Evolutionary conservation across 2,329 filamentous ascomycete genomes (phyloP), one percentile per base, ranked within the genome.

Genomic region (Xylariaceae sp.): DNA sequence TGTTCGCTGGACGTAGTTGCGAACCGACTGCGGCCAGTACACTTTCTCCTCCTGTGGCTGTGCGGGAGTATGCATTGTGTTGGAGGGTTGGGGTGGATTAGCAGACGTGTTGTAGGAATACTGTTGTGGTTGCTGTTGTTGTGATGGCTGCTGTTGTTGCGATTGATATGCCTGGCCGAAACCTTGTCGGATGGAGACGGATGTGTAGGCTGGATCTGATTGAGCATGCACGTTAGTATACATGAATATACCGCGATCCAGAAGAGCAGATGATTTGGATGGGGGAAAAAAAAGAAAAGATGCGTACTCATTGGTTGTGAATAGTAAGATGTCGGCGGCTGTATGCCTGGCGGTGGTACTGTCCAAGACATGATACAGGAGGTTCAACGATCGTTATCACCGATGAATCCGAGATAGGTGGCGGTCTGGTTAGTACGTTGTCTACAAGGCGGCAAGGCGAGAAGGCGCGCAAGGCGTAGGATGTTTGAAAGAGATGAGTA

Each of bases 1-100:
- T 30, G 91, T 91, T 67, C 91, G 85, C 66, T 91, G 87, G 34
- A 97, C 92, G 73, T 96, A 97, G 62, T 80, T 78, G 64, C 91
- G 88, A 57, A 97, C 89, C n/a, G 86, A 82, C 43, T 82, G 76
- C 34, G 91, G 86, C 86, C 90, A 97, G 64, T 87, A 83, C 65
- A 87, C 85, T 74, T 87, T 89, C 68, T 78, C 74, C 67, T 63
- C 74, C 56, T 67, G 41, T 43, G 6, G 19, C 41, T 43, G 41
- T 6, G 5, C 32, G 32, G 68, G 61, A 60, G 68, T 62, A 55
- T 55, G 62, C 62, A 55, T 67, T 56, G 50, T 60, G 57, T 55
- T 62, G 55, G 60, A 66, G 58, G 61, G 65, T 62, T 60, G 67
- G 50, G 61, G 60, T 60, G 66, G 58, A 69, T 69, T 69, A 69